Evolutionary conservation across 352 stramenopile genomes (phyloP).

Genomic region (Aphanomyces invadans): DNA sequence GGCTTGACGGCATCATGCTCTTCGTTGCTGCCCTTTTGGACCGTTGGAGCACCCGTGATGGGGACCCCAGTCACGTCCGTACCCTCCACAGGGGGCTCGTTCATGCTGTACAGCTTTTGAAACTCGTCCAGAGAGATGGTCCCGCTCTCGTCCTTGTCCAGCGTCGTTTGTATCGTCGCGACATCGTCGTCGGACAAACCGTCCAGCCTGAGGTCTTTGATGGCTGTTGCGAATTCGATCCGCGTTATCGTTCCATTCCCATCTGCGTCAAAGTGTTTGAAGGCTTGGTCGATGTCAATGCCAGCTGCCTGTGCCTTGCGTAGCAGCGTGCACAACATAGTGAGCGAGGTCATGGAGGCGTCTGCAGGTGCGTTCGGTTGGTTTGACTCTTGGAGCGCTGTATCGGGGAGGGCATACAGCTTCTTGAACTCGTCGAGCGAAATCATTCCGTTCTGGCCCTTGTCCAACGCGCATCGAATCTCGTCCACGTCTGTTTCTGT

Average conservation of each 20-base stretch:
- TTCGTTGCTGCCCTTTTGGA: too few species aligned
- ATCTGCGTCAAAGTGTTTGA: slow-evolving; percentile 52
- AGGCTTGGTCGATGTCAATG: slow-evolving; percentile 35
- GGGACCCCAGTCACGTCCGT: too few species aligned
- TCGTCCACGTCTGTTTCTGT: slow-evolving; percentile 32
- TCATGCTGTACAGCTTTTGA: neutral
- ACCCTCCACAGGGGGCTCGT: too few species aligned
- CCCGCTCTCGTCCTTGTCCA: slow-evolving; percentile 51
- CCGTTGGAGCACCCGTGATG: too few species aligned
- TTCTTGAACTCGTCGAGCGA: slow-evolving; percentile 26
- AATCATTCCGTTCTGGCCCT: slow-evolving; percentile 46
- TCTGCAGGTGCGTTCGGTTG: too few species aligned
- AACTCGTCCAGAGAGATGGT: slow-evolving; percentile 41
- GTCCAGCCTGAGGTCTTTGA: slow-evolving; percentile 47
- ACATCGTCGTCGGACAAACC: slow-evolving; percentile 35
- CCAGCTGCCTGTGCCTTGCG: slow-evolving; percentile 28
- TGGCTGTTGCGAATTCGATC: slow-evolving; percentile 41
- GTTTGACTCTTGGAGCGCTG: too few species aligned
- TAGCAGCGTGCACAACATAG: slow-evolving; percentile 31
- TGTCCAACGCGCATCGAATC: slow-evolving; percentile 41
- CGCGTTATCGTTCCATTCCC: slow-evolving; percentile 40
- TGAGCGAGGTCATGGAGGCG: slow-evolving; percentile 10
- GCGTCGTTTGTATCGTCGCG: slow-evolving; percentile 28
- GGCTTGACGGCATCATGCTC: too few species aligned
- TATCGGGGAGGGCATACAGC: slow-evolving; percentile 2